phyloP scores from a whole-genome alignment of 495 filamentous ascomycete species.

The Penicillium maclennaniae region DNA sequence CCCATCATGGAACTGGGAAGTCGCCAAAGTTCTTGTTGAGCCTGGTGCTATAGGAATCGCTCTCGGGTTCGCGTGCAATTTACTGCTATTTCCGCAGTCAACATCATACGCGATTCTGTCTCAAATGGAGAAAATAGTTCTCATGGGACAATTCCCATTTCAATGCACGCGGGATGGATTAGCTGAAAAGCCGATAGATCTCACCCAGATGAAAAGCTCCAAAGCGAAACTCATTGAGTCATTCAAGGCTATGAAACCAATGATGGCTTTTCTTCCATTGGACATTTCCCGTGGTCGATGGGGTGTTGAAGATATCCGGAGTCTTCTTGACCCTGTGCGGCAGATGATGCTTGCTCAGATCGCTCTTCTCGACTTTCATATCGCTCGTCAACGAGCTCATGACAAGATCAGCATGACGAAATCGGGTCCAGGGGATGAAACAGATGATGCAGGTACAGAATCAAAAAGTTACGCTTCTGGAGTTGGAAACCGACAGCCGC shows the following conservation, averaged over 20 bases:
- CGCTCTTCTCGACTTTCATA: background rate
- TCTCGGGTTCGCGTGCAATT: background rate
- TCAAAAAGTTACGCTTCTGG: background rate
- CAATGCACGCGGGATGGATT: background rate
- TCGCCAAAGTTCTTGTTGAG: background rate
- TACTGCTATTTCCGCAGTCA: background rate
- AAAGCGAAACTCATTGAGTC: background rate
- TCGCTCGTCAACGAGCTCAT: background rate
- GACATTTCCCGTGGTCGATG: background rate
- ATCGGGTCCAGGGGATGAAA: background rate
- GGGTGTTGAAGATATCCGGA: background rate
- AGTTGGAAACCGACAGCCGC: background rate
- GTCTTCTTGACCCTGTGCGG: background rate
- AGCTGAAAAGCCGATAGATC: background rate
- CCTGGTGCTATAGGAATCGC: background rate
- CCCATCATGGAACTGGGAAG: conserved; percentile 4
- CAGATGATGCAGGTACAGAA: background rate
- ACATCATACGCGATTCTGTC: background rate
- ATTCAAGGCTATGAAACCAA: background rate
- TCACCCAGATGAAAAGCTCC: background rate
- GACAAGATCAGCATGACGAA: background rate
- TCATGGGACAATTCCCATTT: background rate
- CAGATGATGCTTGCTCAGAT: background rate
- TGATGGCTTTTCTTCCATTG: background rate
- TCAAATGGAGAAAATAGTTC: background rate